Evolutionary conservation across 805 yeast genomes (phyloP).

Genomic region (Ogataea ramenticola): DNA sequence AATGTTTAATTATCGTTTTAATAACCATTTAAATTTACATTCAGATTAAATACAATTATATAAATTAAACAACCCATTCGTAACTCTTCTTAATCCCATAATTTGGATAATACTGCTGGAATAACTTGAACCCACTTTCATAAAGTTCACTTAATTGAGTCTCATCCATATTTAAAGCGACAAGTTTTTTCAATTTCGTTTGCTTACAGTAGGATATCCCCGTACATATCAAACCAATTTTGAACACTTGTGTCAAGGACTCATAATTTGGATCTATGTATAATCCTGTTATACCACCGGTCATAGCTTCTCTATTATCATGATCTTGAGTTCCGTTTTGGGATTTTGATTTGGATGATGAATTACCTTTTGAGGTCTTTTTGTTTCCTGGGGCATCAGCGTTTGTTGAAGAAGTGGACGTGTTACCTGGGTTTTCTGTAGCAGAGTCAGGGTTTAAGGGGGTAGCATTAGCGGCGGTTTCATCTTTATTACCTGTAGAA

Average conservation of each 20-base stretch:
- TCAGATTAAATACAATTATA: background rate
- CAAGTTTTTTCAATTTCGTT: slow-evolving; percentile 11
- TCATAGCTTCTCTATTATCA: background rate
- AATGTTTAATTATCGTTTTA: no score
- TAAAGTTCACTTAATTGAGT: slow-evolving; percentile 10
- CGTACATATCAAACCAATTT: slow-evolving; percentile 50
- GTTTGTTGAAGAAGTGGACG: background rate
- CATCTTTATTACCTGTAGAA: background rate
- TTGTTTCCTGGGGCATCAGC: background rate
- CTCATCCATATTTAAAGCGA: slow-evolving; percentile 8
- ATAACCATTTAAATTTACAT: background rate
- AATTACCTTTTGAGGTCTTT: no score
- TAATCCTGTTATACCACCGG: slow-evolving; percentile 45
- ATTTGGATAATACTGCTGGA: slow-evolving; percentile 13
- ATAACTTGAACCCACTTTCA: slow-evolving; percentile 19
- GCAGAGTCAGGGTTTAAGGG: no score
- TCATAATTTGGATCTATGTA: slow-evolving; percentile 47
- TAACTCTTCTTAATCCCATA: slow-evolving; percentile 17
- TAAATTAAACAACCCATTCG: slow-evolving; percentile 12
- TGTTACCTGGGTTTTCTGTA: no score
- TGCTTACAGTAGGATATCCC: slow-evolving; percentile 40
- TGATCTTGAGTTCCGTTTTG: background rate
- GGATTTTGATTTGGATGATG: background rate
- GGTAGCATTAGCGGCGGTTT: no score
- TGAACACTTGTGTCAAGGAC: slow-evolving; percentile 46